phyloP scores from a whole-genome alignment of 2,329 filamentous ascomycete genomes.

The Arthrocladium fulminans region DNA sequence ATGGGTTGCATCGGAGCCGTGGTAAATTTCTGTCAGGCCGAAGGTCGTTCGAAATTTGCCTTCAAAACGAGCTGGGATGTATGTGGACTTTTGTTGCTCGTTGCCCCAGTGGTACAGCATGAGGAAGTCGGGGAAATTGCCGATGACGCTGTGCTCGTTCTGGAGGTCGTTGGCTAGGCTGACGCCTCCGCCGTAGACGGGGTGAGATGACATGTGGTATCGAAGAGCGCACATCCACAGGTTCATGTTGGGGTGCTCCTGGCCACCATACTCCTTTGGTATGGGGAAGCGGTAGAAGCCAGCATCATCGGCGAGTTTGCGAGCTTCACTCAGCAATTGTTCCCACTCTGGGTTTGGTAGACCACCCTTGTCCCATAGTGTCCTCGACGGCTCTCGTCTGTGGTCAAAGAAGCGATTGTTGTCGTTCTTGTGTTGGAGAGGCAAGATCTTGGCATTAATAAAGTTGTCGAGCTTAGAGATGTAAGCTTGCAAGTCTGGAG shows the following conservation, averaged over 20 bases:
- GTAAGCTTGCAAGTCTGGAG: slow-evolving; percentile 41
- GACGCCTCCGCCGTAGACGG: slow-evolving; percentile 39
- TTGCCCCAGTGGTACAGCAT: slow-evolving; percentile 56
- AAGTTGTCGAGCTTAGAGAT: slow-evolving; percentile 48
- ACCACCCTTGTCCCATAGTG: slow-evolving; percentile 51
- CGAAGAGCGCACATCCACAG: slow-evolving; percentile 56
- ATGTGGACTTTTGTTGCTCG: slow-evolving; percentile 43
- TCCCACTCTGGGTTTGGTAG: slow-evolving; percentile 54
- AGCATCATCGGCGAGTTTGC: slow-evolving; percentile 47
- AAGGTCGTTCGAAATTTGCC: slow-evolving; percentile 52
- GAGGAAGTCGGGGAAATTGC: slow-evolving; percentile 54
- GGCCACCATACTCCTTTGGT: slow-evolving; percentile 48
- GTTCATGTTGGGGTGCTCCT: slow-evolving; percentile 43
- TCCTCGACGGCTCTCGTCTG: slow-evolving; percentile 53
- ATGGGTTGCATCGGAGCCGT: slow-evolving; percentile 55
- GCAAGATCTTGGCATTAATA: slow-evolving; percentile 46
- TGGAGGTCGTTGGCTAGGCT: slow-evolving; percentile 56
- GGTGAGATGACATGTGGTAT: slow-evolving; percentile 50
- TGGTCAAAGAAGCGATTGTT: slow-evolving; percentile 60
- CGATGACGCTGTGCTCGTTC: slow-evolving; percentile 54
- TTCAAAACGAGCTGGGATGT: slow-evolving; percentile 45
- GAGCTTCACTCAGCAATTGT: slow-evolving; percentile 42
- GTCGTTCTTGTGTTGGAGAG: slow-evolving; percentile 47
- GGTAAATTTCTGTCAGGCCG: slow-evolving; percentile 53
- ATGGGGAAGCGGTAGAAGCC: slow-evolving; percentile 54